Evolutionary conservation across 768 basidiomycete species (phyloP), one percentile per base, ranked within the genome.

Genomic region (Auricularia heimuer): DNA sequence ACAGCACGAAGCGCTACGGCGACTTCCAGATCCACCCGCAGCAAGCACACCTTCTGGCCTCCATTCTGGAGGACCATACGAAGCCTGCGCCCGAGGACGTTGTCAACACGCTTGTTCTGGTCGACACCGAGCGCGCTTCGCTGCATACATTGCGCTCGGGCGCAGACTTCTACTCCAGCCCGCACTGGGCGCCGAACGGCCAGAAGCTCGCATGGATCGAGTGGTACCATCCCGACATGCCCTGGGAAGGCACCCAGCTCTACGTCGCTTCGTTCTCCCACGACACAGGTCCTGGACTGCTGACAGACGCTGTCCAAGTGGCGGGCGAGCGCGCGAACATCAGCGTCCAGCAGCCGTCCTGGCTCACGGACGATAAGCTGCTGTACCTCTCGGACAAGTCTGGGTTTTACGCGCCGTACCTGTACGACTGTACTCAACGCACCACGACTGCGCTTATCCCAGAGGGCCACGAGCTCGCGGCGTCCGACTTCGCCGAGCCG

Each of bases 11-110:
- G 39, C 83, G 89, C 47, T 91, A 82, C 69, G 88, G 87, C 29
- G 80, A 85, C 69, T 82, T 90, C 67, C 75, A 79, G 7, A 76
- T 84, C 1, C 83, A 87, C 66, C 88, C 88, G 0, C 69, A 70
- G 1, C 75, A 81, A 4, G 73, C 80, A 2, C 76, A 83, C 65
- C 74, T 90, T 21, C 70, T 91, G 4, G 80, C 87, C 1, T 79
- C 86, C 1, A 73, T 91, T 54, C 76, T 86, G 33, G 90, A 93
- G 70, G 89, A 92, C 68, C 89, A 90, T 73, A 89, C 86, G 29
- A 70, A 74, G 54, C 80, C 79, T 47, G 73, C 70, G 2, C 84
- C 86, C 0, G 71, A 82, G 3, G 70, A 80, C 29, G 79, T 89
- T 21, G 76, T 82, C 34, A 91, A 81, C 65, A 79, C 78, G 0